Conservation (phyloP, 2,329 filamentous ascomycete species). For the Ilyonectria mors-panacis region DNA sequence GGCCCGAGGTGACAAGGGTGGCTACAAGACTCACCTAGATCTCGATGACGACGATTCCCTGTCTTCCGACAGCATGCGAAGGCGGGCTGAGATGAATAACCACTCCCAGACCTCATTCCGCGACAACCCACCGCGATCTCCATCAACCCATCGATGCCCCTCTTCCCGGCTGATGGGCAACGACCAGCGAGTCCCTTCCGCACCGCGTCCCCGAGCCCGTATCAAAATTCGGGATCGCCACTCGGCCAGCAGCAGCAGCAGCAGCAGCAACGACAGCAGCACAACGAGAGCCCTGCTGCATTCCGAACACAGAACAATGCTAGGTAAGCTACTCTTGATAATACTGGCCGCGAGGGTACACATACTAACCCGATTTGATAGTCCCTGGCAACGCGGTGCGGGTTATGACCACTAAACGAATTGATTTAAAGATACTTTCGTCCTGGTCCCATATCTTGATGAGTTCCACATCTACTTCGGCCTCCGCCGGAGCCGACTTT, state of each 20-base stretch:
- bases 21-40: conserved; percentile 61
- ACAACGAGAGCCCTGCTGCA: conserved; percentile 53
- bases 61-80: conserved; percentile 56
- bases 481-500: conserved; percentile 31
- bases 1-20: conserved; percentile 84
- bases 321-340: conserved; percentile 50
- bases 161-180: conserved; percentile 57
- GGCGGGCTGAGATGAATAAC: conserved; percentile 52
- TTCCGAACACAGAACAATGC: conserved; percentile 57
- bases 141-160: conserved; percentile 60
- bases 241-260: conserved; percentile 53
- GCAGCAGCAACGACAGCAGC: conserved; percentile 52
- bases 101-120: conserved; percentile 53
- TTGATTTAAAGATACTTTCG: conserved; percentile 29
- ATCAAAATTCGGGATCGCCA: conserved; percentile 49
- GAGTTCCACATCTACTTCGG: conserved; percentile 33
- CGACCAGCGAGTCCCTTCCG: conserved; percentile 56
- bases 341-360: neutral
- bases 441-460: conserved; percentile 34
- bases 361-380: conserved; percentile 43
- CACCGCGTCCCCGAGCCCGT: conserved; percentile 54
- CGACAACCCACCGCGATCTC: conserved; percentile 53
- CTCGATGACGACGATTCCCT: conserved; percentile 61
- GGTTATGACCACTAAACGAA: conserved; percentile 58
- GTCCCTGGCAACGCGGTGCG: conserved; percentile 63